Evolutionary conservation across 2,329 filamentous ascomycete species (phyloP), one percentile per base, ranked within the genome.

Genomic region (Blumeria graminis): DNA sequence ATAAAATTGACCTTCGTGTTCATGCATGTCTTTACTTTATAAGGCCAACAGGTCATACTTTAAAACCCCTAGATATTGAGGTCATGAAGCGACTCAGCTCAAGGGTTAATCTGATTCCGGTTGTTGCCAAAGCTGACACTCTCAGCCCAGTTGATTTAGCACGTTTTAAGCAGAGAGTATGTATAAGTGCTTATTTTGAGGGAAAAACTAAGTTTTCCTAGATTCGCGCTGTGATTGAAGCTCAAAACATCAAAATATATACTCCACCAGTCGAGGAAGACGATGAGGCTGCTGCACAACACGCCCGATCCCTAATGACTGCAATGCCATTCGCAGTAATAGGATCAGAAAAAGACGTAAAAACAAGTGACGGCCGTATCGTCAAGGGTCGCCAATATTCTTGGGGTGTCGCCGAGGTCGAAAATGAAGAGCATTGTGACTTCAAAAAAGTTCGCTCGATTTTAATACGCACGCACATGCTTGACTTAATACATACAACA

Each of bases 361-460:
- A 94, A 80, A 94, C 89, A 56, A 77, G 81, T 65, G 92, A 98
- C 67, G 88, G 87, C 66, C 90, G 90, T 69, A 93, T 94, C 62
- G 89, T 96, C 70, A 98, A 98, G 80, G 92, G 92, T 63, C 88
- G 92, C 61, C 93, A 98, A 72, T 98, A 98, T 74, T 87, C 88
- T 57, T 98, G 92, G 92, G 92, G 92, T 77, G 92, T 98, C 65
- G 92, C 92, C 60, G 92, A 98, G 72, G 92, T 98, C 55, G 92
- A 98, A 78, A 98, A 98, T 69, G 92, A 98, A 74, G 92, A 98
- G 69, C 92, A 98, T 78, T 98, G 92, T 74, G 92, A 98, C 73
- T 98, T 98, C 78, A 98, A 98, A 84, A 98, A 98, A 78, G 84
- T 98, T 61, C 89, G 92, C 66, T 94, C 90, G 53, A 96, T 98